Base-by-base conservation (phyloP, 2,329 filamentous ascomycete species). In the Ceratocystis diversiconidia region DNA sequence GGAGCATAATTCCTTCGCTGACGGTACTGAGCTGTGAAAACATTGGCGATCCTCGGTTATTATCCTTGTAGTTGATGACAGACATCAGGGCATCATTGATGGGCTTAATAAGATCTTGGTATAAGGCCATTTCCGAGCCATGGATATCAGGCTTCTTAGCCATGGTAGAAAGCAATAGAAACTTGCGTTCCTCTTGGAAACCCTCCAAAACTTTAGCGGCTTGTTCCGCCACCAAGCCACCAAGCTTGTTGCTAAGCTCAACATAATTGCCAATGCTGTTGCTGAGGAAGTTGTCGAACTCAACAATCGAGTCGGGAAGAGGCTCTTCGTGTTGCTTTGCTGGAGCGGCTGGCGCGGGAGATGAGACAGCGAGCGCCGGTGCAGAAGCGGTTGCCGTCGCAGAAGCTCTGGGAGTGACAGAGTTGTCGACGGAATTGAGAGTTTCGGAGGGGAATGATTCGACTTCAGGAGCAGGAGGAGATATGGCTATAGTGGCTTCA, bases 1-100 rank as follows among this genome's bases (percentile, higher is more conserved):
- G 79, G 48, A 91, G 86, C 72, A 90, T 87, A 70, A 96, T 92
- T 70, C 92, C 92, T 73, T 97, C 92, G 0, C 90, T 86, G 36
- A 97, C 89, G 70, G 92, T 87, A 72, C 87, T 89, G 61, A 99
- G 78, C 70, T 96, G 90, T 70, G 89, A 88, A 73, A 90, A 90
- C 70, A 89, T 78, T 1, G 86, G 81, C 1, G 87, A 87, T 7
- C 83, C 84, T 55, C 91, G 85, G 75, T 95, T 95, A 67, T 82
- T 81, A 71, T 96, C 91, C 74, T 90, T 87, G 72, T 96, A 83
- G 69, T 89, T 86, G 71, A 85, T 87, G 65, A 94, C 90, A 60
- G 84, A 84, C 72, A 88, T 85, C 69, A 95, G 87, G 65, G 88
- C 85, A 68, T 89, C 85, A 76, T 95, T 92, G 68, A 96, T 86